Percentiles rank a stretch among this genome's conserved stretches.
These are phyloP conservation scores for Ehretia macrophylla DNA, from an alignment of 257 asterid genomes.

Conservation along the genomic window DNA sequence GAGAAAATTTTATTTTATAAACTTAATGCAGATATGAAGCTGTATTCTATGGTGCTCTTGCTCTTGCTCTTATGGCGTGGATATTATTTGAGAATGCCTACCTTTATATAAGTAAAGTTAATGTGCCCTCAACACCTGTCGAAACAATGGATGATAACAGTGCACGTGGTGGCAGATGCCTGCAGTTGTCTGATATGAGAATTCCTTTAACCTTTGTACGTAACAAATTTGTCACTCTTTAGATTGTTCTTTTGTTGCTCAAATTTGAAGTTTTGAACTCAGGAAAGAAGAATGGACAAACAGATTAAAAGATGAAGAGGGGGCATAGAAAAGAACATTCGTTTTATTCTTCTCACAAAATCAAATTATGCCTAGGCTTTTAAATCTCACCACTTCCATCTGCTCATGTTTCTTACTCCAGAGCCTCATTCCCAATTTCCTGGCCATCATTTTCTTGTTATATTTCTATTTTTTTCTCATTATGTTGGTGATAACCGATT, in stretches of 20 bases:
- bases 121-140: slow-evolving; percentile 37
- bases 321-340: too few species aligned
- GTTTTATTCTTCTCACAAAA: too few species aligned
- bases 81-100: slow-evolving; percentile 71
- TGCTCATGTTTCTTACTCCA: too few species aligned
- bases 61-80: slow-evolving; percentile 90
- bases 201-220: slow-evolving; percentile 88
- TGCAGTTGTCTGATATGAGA: slow-evolving; percentile 77
- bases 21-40: slow-evolving; percentile 82
- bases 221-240: slow-evolving; percentile 5
- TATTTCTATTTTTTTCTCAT: too few species aligned
- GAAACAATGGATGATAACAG: slow-evolving; percentile 43
- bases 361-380: too few species aligned
- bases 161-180: slow-evolving; percentile 42
- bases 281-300: background rate
- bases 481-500: too few species aligned
- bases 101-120: slow-evolving; percentile 40
- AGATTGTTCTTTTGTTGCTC: background rate
- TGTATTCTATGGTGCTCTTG: slow-evolving; percentile 82
- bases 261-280: too few species aligned
- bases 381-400: too few species aligned
- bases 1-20: slow-evolving; percentile 2
- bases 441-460: too few species aligned
- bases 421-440: too few species aligned
- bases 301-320: too few species aligned